Evolutionary conservation across 352 stramenopile genomes (phyloP), one percentile per base, ranked within the genome.

Genomic region (Globisporangium perplexum): DNA sequence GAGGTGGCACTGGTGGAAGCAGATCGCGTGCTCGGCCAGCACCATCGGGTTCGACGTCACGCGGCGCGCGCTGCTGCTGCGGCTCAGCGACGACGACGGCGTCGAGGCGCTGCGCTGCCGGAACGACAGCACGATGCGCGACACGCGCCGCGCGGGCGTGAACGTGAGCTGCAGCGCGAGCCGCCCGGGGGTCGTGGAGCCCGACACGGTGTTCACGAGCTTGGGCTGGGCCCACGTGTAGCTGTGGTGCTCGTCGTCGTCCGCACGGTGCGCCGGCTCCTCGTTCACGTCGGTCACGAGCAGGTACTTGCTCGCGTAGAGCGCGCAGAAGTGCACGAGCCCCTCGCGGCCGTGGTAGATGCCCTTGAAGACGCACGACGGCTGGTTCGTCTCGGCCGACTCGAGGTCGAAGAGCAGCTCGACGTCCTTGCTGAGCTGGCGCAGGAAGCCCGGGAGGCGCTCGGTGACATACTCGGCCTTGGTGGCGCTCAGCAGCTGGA

Each of bases 331-430:
- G 55, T 95, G 80, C 48, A 91, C 84, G 50, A 95, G 85, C 7
- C 84, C 84, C 62, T 95, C 84, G 12, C 84, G 79, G 43, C 80
- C 84, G 53, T 95, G 82, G 66, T 93, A 95, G 24, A 91, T 81
- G 45, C 84, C 84, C 63, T 95, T 92, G 66, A 90, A 95, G 41
- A 94, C 82, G 36, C 82, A 93, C 35, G 77, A 89, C 43, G 82
- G 79, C 57, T 90, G 73, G 22, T 68, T 70, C 2, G 63, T 79
- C 51, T 95, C 84, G 33, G 74, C 60, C 7, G 84, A 90, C 50
- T 95, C 84, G 4, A 95, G 52, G 43, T 95, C 83, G 45, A 95
- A 95, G 30, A 86, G 71, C 26, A 95, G 55, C 62, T 95, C 84
- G 0, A 89, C 69, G 50, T 95, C 84, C 57, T 95, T 92, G 64